These are phyloP conservation scores for Ogataea parapolymorpha DNA, from an alignment of 805 yeast genomes.

Conservation along the genomic window DNA sequence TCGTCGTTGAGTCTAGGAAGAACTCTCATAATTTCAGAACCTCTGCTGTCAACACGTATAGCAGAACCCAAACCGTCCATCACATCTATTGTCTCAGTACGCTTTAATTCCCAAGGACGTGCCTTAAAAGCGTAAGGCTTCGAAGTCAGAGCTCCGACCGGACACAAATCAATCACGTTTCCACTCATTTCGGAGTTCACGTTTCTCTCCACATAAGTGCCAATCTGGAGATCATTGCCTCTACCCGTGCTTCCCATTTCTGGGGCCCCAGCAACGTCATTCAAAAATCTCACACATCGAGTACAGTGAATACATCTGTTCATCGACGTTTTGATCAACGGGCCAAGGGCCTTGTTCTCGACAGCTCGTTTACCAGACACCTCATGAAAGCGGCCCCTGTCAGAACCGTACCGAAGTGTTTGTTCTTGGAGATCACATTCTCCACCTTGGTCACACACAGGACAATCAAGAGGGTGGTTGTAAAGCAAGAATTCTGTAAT, in stretches of 20 bases:
- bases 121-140: constrained; percentile 92
- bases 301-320: constrained; percentile 92
- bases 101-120: constrained; percentile 89
- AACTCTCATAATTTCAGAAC: constrained; percentile 82
- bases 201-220: constrained; percentile 82
- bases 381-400: constrained; percentile 81
- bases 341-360: constrained; percentile 88
- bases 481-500: constrained; percentile 85
- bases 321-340: constrained; percentile 85
- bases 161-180: constrained; percentile 83
- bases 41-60: constrained; percentile 82
- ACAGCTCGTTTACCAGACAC: constrained; percentile 84
- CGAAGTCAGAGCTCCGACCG: constrained; percentile 87
- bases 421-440: constrained; percentile 93
- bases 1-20: constrained; percentile 84
- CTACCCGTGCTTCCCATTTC: constrained; percentile 87
- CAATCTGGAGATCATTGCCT: constrained; percentile 90
- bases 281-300: constrained; percentile 83
- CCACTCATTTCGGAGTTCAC: constrained; percentile 83
- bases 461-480: constrained; percentile 90
- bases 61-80: constrained; percentile 80
- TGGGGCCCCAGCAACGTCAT: constrained; percentile 90
- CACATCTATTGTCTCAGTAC: constrained; percentile 83
- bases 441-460: constrained; percentile 92
- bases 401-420: constrained; percentile 76